Conservation (phyloP, 257 asterid species). For the Gentiana dahurica region DNA sequence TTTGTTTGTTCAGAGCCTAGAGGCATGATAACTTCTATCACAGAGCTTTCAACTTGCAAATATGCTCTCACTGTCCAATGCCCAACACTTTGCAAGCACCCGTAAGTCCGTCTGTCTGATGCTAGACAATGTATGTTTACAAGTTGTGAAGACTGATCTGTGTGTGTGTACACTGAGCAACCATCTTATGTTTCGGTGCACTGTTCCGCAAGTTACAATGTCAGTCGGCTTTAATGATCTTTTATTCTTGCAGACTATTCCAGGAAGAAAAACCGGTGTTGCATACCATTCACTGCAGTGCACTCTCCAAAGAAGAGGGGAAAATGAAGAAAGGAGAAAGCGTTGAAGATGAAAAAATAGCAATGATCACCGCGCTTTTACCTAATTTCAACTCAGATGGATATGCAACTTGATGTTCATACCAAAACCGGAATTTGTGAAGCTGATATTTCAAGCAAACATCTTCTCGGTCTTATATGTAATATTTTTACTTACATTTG, state of each 20-base stretch:
- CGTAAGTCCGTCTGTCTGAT: conserved; percentile 42
- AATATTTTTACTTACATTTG: too few relatives aligned
- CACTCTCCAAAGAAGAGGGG: conserved; percentile 41
- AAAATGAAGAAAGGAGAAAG: conserved; percentile 16
- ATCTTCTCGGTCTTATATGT: too few relatives aligned
- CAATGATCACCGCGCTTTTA: conserved; percentile 40
- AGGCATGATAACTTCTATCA: conserved; percentile 89
- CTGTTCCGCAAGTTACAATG: too few relatives aligned
- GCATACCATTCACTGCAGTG: conserved; percentile 79
- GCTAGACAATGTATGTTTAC: not conserved
- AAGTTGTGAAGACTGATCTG: too few relatives aligned
- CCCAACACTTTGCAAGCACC: conserved; percentile 94
- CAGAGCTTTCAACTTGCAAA: conserved; percentile 95
- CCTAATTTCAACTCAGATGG: conserved; percentile 38
- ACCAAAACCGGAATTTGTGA: not conserved
- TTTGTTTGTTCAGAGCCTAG: conserved; percentile 94
- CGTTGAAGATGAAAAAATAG: conserved; percentile 32
- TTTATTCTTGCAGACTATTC: conserved; percentile 45
- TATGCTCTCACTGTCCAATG: conserved; percentile 93
- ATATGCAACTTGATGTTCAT: conserved; percentile 8
- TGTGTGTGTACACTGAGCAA: too few relatives aligned
- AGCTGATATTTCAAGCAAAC: too few relatives aligned
- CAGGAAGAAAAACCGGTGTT: conserved; percentile 81
- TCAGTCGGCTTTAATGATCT: conserved; percentile 1
- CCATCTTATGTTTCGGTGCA: too few relatives aligned